Percentiles rank a stretch among this genome's conserved stretches.
Conservation (phyloP, 116 monocot species). For the Dioscorea cayenensis region DNA sequence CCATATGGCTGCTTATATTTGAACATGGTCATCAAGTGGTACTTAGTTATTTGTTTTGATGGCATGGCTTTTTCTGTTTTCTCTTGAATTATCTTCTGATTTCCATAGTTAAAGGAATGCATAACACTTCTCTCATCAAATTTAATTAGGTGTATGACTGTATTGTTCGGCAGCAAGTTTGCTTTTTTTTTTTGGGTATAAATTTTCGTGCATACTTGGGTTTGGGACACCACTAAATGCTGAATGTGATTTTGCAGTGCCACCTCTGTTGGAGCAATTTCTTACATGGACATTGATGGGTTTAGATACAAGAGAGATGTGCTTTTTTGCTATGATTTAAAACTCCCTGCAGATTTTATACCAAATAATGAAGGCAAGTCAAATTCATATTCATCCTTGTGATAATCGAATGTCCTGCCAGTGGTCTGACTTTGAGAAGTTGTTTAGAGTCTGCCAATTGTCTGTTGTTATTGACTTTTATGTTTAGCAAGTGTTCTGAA, state of each 20-base stretch:
- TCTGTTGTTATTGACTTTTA: background rate
- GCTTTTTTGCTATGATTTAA: constrained; percentile 87
- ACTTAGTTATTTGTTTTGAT: no score
- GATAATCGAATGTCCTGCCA: no score
- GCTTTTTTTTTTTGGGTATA: background rate
- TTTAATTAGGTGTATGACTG: no score
- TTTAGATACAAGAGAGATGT: constrained; percentile 78
- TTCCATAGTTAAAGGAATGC: no score
- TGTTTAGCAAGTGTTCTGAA: background rate
- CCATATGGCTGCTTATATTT: no score
- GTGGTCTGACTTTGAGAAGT: background rate
- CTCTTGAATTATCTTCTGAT: no score
- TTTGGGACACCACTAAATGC: background rate
- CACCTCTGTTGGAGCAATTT: constrained; percentile 72
- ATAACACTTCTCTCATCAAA: no score
- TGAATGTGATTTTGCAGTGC: constrained; percentile 32
- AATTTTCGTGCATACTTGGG: background rate
- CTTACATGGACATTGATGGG: constrained; percentile 78
- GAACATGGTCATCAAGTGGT: no score
- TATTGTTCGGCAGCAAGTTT: background rate
- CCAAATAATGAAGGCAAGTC: constrained; percentile 73
- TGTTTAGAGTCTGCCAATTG: background rate
- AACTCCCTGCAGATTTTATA: constrained; percentile 62
- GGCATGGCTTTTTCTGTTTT: no score
- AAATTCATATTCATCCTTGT: background rate